Base-by-base conservation (phyloP, 2,329 filamentous ascomycete genomes). In the Elsinoe arachidis region DNA sequence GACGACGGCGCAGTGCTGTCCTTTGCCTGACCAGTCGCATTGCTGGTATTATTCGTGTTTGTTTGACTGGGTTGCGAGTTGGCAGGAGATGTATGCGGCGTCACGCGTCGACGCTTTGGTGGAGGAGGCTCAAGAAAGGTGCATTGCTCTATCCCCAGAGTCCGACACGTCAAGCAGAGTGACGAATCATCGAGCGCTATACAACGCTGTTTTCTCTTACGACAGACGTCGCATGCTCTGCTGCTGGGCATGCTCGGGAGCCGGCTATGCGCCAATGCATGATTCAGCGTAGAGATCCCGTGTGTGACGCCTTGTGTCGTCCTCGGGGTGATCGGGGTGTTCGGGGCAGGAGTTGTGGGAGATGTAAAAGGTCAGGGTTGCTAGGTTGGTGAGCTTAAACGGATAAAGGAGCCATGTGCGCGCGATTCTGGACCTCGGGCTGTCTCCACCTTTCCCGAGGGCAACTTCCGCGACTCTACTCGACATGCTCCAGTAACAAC, bases 101-200 rank as follows among this genome's bases (percentile, higher is more conserved):
- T 23, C 17, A 57, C 56, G 23, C 57, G 41, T 19, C 57, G 56
- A 37, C 60, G 35, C 15, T 59, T 61, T 34, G 57, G 47, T 12
- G 60, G 57, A 7, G 56, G 38, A 15, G 57, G 57, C 26, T 59
- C 58, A n/a, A 85, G 78, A 69, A 90, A 84, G 51, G 88, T 91
- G 72, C 88, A 93, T 63, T 89, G 85, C 67, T 87, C 81, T 65
- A 84, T 85, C 71, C 85, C 49, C 7, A 53, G 85, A 68, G 85
- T 84, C 68, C 88, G 85, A 59, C 64, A 67, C 17, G 63, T 57
- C 34, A 64, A 60, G 30, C 64, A 66, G 21, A 61, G 60, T 14
- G 56, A 30, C 33, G 62, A 61, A 56, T 60, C 63, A 23, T 61
- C 57, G 41, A 64, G 63, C 17, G 64, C 64, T 43, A 66, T 62